Evolutionary conservation across 2,329 filamentous ascomycete genomes (phyloP), one percentile per base, ranked within the genome.

Genomic region (Fusarium piperis): DNA sequence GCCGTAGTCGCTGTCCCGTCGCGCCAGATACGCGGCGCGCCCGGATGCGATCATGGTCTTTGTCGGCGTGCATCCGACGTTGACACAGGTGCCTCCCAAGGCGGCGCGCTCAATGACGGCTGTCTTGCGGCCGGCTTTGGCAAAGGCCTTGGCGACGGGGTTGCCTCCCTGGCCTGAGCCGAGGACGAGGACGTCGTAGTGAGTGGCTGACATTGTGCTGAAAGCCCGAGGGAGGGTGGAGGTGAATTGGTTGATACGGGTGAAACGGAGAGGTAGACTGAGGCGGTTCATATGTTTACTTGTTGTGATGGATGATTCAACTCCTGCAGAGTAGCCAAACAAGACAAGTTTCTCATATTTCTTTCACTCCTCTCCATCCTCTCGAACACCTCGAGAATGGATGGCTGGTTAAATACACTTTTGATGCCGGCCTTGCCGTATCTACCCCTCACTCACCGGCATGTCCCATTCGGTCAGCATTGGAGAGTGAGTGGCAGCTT

Each of bases 31-130:
- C 3, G 86, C 86, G 3, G 83, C 81, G 5, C 85, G 79, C 1
- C 85, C 87, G 20, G 84, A 86, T 4, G 87, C 83, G 55, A 89
- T 84, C 82, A 89, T 84, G 10, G 87, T 88, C 75, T 89, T 89
- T 20, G 87, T 88, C 0, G 87, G 87, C 12, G 87, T 88, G 71
- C 87, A 89, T 6, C 87, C 87, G 67, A 86, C 85, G 62, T 88
- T 88, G 60, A 88, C 78, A 68, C 86, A 88, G 62, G 84, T 86
- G 12, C 86, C 87, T n/a, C 85, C 86, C 3, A 89, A 79, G 59
- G 86, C 81, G 0, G 79, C 66, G n/a, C 81, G 78, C 71, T 88
- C 87, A 58, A 88, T 78, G 28, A 88, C 77, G 7, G 82, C 82
- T 0, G 84, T 85, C 57, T 82, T 83, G 16, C 81, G 79, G 30